Evolutionary conservation across 306 rosid species (phyloP), one percentile per base, ranked within the genome.

Genomic region (Datisca glomerata): DNA sequence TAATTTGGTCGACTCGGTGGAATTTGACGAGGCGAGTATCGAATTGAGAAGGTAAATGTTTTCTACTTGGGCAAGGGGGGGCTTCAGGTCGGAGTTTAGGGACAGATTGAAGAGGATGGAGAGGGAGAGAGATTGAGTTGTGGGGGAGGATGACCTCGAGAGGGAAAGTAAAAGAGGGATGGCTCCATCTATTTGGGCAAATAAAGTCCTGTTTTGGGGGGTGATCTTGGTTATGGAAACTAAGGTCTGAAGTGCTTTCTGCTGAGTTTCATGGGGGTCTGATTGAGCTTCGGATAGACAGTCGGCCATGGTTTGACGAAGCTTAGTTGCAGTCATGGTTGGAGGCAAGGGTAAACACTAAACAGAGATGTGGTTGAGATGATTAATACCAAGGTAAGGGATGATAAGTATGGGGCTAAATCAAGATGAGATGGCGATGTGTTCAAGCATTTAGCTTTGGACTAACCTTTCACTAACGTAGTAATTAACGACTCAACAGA

Each of bases 31-130:
- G 56, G 21, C 18, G 3, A 82, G 71, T 12, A 51, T 60, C 29
- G 86, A 63, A 35, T 82, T 79, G 32, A 86, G 85, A 56, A 47
- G 67, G 35, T 63, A 17, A 31, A 86, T 76, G 49, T 63, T 78
- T 59, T 76, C 60, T 67, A 67, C 56, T 1, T 74, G 59, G 1
- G 94, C 93, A 12, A 87, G 93, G 45, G 73, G 51, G 4, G 43
- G 71, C 43, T 87, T 87, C 18, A 82, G 66, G 41, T 69, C 72
- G 37, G 73, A 65, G 47, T 87, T 87, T 0, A 76, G 61, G 44
- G 96, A 87, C 2, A 82, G 85, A 41, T 87, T 87, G 68, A 87
- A 79, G 74, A 87, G 85, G 64, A 53, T 60, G 36, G 86, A 53
- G 60, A 82, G 40, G 13, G 83, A 74, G 10, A 87, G 78, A 25